Base-by-base conservation (phyloP, 2,329 filamentous ascomycete genomes). In the Corinectria fuckeliana region DNA sequence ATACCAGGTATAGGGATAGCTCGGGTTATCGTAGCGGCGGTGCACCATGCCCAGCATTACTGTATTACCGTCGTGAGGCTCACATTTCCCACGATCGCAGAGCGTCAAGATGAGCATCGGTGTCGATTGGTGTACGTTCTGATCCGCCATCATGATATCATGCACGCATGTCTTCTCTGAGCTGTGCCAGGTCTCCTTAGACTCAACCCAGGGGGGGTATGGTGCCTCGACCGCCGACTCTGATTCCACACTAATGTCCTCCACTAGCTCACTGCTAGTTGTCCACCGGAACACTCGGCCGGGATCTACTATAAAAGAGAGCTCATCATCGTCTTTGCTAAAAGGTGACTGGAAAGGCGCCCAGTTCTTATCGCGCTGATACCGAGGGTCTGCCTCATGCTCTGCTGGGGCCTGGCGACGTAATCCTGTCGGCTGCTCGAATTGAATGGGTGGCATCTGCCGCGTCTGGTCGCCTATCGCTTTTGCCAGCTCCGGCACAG, bases 41-140 rank as follows among this genome's bases (percentile, higher is more conserved):
- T 67, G 65, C n/a, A 67, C 63, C 65, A 67, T 67, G 23, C 63
- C 63, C 36, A 67, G 50, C 23, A 67, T 52, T 28, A 67, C 53
- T 2, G 65, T 67, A 49, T 67, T 67, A n/a, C 64, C 54, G 20
- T 49, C 47, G 47, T 44, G 51, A n/a, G 65, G 65, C 38, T 66
- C 50, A 38, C 65, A 67, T 0, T 44, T 13, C 14, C 60, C 63
- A 36, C 65, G 65, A 25, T 68, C 60, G 63, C 65, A 67, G 1
- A 67, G 57, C 1, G 65, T 67, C 5, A 67, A 23, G 21, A 65
- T 68, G 20, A 67, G 63, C 65, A 67, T 67, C 13, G 65, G 65
- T n/a, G 65, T 68, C 20, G 65, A 68, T 39, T 67, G 65, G 20
- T 67, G 65, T 2, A 67, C 65, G 3, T 61, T 55, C 34, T 55